Conservation (phyloP, 208 protist species). For the Trichomonas vaginalis region DNA sequence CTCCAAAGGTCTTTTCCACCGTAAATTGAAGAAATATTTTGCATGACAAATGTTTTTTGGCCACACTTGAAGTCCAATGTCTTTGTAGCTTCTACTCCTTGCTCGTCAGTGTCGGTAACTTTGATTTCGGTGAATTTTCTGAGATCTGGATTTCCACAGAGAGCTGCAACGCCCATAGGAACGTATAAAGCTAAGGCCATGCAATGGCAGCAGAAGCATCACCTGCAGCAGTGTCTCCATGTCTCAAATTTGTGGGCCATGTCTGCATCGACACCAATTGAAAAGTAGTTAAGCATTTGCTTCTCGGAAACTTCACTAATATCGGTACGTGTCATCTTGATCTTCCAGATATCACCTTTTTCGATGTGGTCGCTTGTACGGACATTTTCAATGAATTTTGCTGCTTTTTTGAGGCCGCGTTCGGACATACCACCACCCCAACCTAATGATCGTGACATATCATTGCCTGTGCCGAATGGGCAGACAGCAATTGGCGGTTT, state of each 20-base stretch:
- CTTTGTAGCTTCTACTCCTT: neutral
- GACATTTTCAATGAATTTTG: neutral
- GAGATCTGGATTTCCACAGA: neutral
- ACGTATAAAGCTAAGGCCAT: neutral
- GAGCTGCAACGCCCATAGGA: neutral
- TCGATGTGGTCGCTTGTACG: neutral
- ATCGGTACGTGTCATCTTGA: neutral
- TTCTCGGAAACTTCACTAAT: neutral
- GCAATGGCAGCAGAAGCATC: neutral
- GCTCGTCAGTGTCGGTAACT: neutral
- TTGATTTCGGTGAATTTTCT: neutral
- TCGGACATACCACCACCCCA: neutral
- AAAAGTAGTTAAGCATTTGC: conserved; percentile 12
- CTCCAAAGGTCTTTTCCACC: neutral
- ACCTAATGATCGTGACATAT: neutral
- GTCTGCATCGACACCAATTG: neutral
- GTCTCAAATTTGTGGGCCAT: neutral
- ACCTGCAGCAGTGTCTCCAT: neutral
- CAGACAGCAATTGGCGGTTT: neutral
- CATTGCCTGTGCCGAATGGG: neutral
- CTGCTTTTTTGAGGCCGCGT: neutral
- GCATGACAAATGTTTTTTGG: neutral
- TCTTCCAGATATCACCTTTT: neutral
- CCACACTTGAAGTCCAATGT: neutral
- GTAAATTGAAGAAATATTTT: neutral